A percentile compares a stretch with the other conserved stretches of the same genome.
Conservation (phyloP, 2,329 filamentous ascomycete genomes). For the Uncinocarpus reesii region DNA sequence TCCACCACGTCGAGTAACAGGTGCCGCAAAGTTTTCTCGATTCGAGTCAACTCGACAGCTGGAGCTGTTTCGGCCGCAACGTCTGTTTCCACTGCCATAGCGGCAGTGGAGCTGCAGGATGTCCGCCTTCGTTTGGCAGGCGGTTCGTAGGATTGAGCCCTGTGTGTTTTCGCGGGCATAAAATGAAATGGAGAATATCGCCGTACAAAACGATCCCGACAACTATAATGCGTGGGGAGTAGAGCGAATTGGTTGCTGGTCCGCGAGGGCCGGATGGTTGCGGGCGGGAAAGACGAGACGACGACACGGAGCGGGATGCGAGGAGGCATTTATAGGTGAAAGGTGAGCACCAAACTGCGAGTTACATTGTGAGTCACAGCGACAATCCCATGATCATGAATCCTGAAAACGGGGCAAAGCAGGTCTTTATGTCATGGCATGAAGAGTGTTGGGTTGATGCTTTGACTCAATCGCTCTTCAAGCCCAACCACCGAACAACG, state of each 20-base stretch:
- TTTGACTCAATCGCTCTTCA: not conserved
- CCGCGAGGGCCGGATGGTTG: not conserved
- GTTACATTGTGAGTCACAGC: slow-evolving; percentile 3
- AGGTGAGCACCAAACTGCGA: not conserved
- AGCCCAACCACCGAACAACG: not conserved
- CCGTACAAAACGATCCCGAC: not conserved
- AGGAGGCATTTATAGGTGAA: slow-evolving; percentile 3
- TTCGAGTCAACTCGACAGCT: slow-evolving; percentile 52
- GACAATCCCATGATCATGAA: too few relatives aligned
- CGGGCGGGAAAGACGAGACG: too few relatives aligned
- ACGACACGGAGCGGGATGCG: slow-evolving; percentile 1
- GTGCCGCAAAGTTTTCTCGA: slow-evolving; percentile 61
- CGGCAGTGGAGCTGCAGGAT: slow-evolving; percentile 16
- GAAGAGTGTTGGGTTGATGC: not conserved
- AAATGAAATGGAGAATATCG: not conserved
- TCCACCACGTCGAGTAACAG: slow-evolving; percentile 73
- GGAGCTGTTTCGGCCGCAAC: slow-evolving; percentile 16
- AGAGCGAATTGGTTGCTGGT: not conserved
- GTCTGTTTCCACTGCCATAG: slow-evolving; percentile 13
- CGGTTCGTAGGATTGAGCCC: slow-evolving; percentile 19
- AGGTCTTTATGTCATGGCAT: not conserved
- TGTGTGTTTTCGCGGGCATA: slow-evolving; percentile 12
- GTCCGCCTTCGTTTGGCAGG: slow-evolving; percentile 28
- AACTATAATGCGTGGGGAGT: not conserved
- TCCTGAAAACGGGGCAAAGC: too few relatives aligned